Percentiles rank a stretch among this genome's conserved stretches.
Evolutionary conservation across 805 yeast genomes (phyloP).

Genomic region (Trichomonascus vanleenenianus): DNA sequence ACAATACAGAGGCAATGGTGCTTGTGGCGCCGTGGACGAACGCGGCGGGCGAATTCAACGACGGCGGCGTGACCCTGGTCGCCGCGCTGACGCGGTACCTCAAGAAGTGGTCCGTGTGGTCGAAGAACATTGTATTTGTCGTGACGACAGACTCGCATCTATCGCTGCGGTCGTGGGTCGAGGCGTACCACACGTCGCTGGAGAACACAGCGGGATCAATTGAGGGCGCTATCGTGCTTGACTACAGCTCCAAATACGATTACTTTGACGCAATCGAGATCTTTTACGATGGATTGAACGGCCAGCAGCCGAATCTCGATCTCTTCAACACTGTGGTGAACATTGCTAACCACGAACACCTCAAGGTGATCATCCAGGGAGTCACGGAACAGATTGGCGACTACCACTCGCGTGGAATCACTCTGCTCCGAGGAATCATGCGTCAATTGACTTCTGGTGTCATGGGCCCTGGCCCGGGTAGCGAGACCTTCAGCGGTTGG

Average conservation of each 20-base stretch:
- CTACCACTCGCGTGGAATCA: slow-evolving; percentile 43
- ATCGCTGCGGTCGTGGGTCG: slow-evolving; percentile 81
- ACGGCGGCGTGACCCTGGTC: slow-evolving; percentile 72
- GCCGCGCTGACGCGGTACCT: slow-evolving; percentile 73
- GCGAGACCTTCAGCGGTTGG: slow-evolving; percentile 95
- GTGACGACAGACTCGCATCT: slow-evolving; percentile 64
- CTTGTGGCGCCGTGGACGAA: slow-evolving; percentile 83
- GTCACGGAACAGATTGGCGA: slow-evolving; percentile 22
- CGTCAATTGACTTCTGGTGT: slow-evolving; percentile 68
- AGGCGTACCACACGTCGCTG: slow-evolving; percentile 79
- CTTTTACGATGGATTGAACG: slow-evolving; percentile 81
- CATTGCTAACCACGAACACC: slow-evolving; percentile 67
- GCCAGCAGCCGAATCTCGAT: slow-evolving; percentile 93
- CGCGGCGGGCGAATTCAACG: slow-evolving; percentile 53
- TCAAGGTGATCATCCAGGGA: slow-evolving; percentile 60
- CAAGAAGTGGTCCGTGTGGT: slow-evolving; percentile 86
- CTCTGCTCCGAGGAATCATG: slow-evolving; percentile 57
- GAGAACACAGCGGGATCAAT: slow-evolving; percentile 90
- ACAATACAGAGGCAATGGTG: slow-evolving; percentile 92
- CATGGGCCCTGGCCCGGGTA: slow-evolving; percentile 46
- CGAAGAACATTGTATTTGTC: slow-evolving; percentile 84
- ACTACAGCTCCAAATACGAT: slow-evolving; percentile 58
- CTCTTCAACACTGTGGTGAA: slow-evolving; percentile 73
- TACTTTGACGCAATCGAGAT: slow-evolving; percentile 68
- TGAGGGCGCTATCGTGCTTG: slow-evolving; percentile 82